Evolutionary conservation across 495 filamentous ascomycete genomes (phyloP), one percentile per base, ranked within the genome.

Genomic region (Tetracladium marchalianum): DNA sequence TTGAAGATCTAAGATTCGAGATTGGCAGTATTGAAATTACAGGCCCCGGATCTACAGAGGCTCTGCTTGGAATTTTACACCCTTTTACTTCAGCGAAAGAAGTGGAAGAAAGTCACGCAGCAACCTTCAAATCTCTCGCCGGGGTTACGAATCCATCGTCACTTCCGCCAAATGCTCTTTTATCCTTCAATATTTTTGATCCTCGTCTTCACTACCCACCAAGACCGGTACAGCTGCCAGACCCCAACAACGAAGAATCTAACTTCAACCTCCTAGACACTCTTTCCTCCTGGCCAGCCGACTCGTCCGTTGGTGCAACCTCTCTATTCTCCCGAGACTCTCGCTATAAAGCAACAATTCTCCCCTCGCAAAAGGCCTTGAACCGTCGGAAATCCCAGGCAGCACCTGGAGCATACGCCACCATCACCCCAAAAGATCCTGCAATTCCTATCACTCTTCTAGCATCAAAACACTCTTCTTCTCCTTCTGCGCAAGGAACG

Each of bases 1-100:
- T 95, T n/a, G 87, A 95, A 58, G 92, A 98, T 58, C 61, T 98
- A 11, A 78, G 92, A 2, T 97, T 87, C 56, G 90, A 97, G 54
- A 83, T 98, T 61, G 92, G 92, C 37, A 95, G 88, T 58, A 90
- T 97, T 41, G 85, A 95, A 51, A 67, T 96, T 44, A 82, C 76
- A 0, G 92, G 92, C 0, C 88, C 92, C 1, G 84, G 74, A 1
- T 84, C 87, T 6, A 89, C 84, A 2, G 88, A 96, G 61, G 73
- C 87, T 2, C 66, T 98, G 2, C 66, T 89, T 17, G 75, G 81
- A 6, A 68, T 83, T 13, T 71, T 98, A 41, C 71, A 75, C 40
- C 82, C 89, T 16, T 77, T 50, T 47, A 38, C 46, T 11, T 44
- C 51, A 27, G 50, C 47, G 11, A 47, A 50, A 0, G 33, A 44